These are phyloP conservation scores for Daldinia loculata DNA, from an alignment of 495 filamentous ascomycete species.

Conservation along the genomic window DNA sequence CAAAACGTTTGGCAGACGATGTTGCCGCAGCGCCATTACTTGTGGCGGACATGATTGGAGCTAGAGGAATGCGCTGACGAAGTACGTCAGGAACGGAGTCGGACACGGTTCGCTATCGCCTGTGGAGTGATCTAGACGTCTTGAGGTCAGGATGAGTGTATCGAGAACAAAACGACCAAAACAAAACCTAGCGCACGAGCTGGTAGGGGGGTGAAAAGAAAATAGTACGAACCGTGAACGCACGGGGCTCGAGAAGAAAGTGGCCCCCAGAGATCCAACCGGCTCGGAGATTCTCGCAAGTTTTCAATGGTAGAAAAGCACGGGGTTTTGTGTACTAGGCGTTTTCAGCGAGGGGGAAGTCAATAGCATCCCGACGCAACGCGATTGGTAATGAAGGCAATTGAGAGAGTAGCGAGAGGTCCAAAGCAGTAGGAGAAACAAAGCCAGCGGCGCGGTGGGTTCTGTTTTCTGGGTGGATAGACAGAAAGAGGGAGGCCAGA, in stretches of 20 bases:
- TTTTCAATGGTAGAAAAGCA: constrained; percentile 12
- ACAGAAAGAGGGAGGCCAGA: constrained; percentile 15
- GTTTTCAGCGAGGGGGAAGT: constrained; percentile 24
- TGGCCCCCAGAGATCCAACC: constrained; percentile 32
- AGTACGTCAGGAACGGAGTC: constrained; percentile 21
- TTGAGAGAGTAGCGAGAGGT: constrained; percentile 8
- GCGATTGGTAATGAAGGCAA: constrained; percentile 30
- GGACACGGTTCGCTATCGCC: constrained; percentile 26
- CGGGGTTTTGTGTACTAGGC: constrained; percentile 11
- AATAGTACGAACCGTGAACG: constrained; percentile 32
- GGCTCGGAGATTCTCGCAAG: constrained; percentile 26
- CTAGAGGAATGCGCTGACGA: constrained; percentile 12
- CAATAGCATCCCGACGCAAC: constrained; percentile 40
- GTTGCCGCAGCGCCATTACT: constrained; percentile 35
- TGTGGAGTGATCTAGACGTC: constrained; percentile 14
- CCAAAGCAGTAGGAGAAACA: constrained; percentile 36
- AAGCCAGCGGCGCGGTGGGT: constrained; percentile 38
- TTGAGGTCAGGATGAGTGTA: constrained; percentile 22
- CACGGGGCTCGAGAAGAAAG: constrained; percentile 28
- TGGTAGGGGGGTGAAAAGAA: constrained; percentile 17
- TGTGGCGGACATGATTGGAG: constrained; percentile 36
- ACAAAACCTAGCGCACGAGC: constrained; percentile 26
- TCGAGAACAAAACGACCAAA: constrained; percentile 23
- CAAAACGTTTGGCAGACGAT: constrained; percentile 55
- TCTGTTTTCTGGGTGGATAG: constrained; percentile 36